These are phyloP conservation scores for Agarophyton chilense DNA, from an alignment of 23 red algal species.

Conservation along the genomic window DNA sequence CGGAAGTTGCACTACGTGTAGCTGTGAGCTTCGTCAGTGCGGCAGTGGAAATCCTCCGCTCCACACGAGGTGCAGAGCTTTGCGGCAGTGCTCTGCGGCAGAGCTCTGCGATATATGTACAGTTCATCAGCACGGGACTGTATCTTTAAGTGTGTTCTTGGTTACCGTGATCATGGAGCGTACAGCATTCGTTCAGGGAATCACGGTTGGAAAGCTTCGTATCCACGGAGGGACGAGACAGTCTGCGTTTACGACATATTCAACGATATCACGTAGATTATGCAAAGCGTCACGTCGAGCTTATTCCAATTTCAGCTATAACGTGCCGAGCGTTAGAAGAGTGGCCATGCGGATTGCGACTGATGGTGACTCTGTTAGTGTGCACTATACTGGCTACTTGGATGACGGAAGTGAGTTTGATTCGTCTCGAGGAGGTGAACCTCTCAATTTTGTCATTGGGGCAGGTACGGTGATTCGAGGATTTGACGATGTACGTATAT, in stretches of 20 bases:
- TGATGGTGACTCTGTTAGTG: slow-evolving; percentile 70
- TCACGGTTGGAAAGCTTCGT: too few relatives aligned
- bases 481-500: slow-evolving; percentile 66
- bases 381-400: slow-evolving; percentile 76
- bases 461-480: slow-evolving; percentile 69
- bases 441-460: slow-evolving; percentile 77
- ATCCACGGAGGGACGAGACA: neutral
- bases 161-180: neutral
- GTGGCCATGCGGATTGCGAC: slow-evolving; percentile 44
- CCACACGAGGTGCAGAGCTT: too few relatives aligned
- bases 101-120: too few relatives aligned
- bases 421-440: slow-evolving; percentile 53
- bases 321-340: neutral
- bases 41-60: too few relatives aligned
- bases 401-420: slow-evolving; percentile 83
- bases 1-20: too few relatives aligned
- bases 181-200: neutral
- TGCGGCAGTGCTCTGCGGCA: too few relatives aligned
- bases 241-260: neutral
- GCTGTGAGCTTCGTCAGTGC: too few relatives aligned
- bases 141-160: neutral
- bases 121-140: too few relatives aligned
- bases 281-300: neutral
- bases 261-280: neutral
- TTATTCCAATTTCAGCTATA: neutral